A percentile compares a stretch with the other conserved stretches of the same genome.
Conservation (phyloP, 2,329 filamentous ascomycete genomes). For the Teratosphaeriaceae sp. region DNA sequence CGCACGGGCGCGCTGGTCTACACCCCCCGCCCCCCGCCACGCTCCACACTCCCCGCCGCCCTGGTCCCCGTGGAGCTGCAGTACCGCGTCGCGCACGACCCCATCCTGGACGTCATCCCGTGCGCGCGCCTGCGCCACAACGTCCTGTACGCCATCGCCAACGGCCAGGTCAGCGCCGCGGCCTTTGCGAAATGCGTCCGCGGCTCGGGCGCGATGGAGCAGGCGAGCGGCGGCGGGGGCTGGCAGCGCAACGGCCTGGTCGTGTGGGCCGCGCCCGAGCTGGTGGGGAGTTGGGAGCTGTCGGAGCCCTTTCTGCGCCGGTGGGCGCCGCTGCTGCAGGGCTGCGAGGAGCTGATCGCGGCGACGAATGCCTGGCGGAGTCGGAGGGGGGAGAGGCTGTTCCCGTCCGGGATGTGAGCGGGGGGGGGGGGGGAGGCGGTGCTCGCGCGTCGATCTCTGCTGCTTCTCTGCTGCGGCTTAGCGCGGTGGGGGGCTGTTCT, state of each 20-base stretch:
- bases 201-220: conserved; percentile 20
- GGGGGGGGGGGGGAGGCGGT: not conserved
- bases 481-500: not conserved
- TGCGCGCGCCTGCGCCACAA: conserved; percentile 24
- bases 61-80: conserved; percentile 22
- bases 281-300: conserved; percentile 36
- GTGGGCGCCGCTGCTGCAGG: conserved; percentile 35
- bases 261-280: conserved; percentile 38
- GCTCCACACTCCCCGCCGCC: conserved; percentile 11
- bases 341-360: conserved; percentile 33
- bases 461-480: not conserved
- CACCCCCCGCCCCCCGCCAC: conserved; percentile 12
- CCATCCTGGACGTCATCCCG: conserved; percentile 24
- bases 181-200: conserved; percentile 18
- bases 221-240: conserved; percentile 16
- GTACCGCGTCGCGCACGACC: conserved; percentile 23
- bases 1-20: conserved; percentile 11
- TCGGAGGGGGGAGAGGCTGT: conserved; percentile 24
- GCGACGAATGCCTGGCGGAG: conserved; percentile 38
- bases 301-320: conserved; percentile 33
- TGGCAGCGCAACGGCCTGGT: conserved; percentile 26
- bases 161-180: conserved; percentile 18
- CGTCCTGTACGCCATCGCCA: conserved; percentile 20
- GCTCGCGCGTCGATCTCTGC: not conserved
- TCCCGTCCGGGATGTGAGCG: conserved; percentile 6